Evolutionary conservation across 2,329 filamentous ascomycete species (phyloP), one percentile per base, ranked within the genome.

Genomic region (Botrytis squamosa): DNA sequence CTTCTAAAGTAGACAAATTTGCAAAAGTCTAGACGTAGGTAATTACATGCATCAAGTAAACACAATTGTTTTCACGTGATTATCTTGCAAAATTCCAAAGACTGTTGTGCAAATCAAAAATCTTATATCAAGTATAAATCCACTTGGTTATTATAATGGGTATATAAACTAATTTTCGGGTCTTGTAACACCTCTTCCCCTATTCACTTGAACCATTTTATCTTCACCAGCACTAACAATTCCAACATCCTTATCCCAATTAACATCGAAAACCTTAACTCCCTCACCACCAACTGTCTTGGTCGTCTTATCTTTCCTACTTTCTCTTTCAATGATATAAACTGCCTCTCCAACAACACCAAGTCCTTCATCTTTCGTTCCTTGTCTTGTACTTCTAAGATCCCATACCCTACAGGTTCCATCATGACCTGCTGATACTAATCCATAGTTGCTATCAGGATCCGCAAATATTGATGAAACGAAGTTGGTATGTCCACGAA

Each of bases 321-420:
- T 92, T 83, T 96, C 93, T 71, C 95, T 86, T 74, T 92, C 88
- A 76, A 98, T 91, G 38, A 89, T 82, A 86, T 93, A 89, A 85
- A 97, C 84, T 85, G 91, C 82, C 87, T 95, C 86, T 88, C 93
- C 82, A 83, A 95, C 84, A 80, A 89, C 74, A 80, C 86, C 83
- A 82, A 86, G 85, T 79, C 90, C 85, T 81, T 91, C 88, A 81
- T 90, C 84, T 78, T 89, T 85, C 4, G 86, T 86, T 14, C 85
- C 88, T 29, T 84, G 87, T 81, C 90, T 86, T 71, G 88, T 89
- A 79, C 89, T 91, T 72, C 96, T 88, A 77, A 98, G 87, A 85
- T 99, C 96, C 96, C 96, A 99, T 67, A 99, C 90, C 70, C 94
- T 89, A 80, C 93, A 96, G 1, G 94, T 97, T 49, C 95, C 94